These are phyloP conservation scores for Paramecium sexaurelia DNA, from an alignment of 73 alveolate species.

Conservation along the genomic window DNA sequence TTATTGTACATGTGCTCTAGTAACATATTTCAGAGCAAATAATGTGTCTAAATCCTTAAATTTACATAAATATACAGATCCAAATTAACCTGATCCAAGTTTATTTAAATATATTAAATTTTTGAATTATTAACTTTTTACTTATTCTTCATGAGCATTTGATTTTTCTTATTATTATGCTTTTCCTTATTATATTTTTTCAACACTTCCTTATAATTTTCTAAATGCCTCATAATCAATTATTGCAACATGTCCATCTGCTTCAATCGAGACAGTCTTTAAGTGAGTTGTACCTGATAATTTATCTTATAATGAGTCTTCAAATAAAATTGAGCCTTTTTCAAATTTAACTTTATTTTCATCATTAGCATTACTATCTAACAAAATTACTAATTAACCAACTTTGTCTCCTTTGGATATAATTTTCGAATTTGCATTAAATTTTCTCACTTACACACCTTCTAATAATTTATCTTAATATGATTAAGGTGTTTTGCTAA, in stretches of 20 bases:
- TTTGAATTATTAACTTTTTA: constrained; percentile 62
- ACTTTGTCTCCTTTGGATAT: constrained; percentile 59
- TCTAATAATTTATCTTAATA: constrained; percentile 62
- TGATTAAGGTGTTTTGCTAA: background rate
- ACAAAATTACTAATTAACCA: constrained; percentile 43
- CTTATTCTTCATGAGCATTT: background rate
- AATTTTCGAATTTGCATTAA: constrained; percentile 62
- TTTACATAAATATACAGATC: constrained; percentile 78
- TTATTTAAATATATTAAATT: constrained; percentile 71
- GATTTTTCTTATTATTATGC: constrained; percentile 62
- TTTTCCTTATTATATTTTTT: constrained; percentile 54
- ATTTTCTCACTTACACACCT: constrained; percentile 42
- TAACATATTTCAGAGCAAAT: constrained; percentile 80
- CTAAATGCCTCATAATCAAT: constrained; percentile 70
- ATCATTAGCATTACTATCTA: constrained; percentile 58
- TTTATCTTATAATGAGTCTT: background rate
- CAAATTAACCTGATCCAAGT: constrained; percentile 84
- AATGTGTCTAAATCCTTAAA: constrained; percentile 64
- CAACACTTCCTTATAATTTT: constrained; percentile 62
- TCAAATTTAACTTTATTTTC: background rate
- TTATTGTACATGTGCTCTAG: constrained; percentile 75
- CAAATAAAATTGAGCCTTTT: background rate
- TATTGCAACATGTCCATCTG: constrained; percentile 2
- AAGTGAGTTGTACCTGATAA: background rate
- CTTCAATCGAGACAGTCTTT: background rate